A percentile compares a stretch with the other conserved stretches of the same genome.
Evolutionary conservation across 257 asterid genomes (phyloP).

Genomic region (Agastache rugosa): DNA sequence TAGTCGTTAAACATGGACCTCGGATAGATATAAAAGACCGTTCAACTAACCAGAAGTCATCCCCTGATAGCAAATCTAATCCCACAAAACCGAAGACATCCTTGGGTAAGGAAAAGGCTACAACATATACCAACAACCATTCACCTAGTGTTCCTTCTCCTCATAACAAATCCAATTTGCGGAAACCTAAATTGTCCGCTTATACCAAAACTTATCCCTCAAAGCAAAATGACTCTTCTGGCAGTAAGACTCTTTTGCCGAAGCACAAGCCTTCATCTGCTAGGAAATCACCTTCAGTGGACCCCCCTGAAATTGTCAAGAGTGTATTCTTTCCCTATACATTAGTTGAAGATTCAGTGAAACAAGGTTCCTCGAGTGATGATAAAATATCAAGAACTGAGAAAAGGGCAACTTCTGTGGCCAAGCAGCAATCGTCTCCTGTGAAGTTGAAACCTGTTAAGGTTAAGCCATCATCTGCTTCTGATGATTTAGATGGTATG

Average conservation of each 20-base stretch:
- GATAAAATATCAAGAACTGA: slow-evolving; percentile 39
- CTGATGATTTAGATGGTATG: slow-evolving; percentile 42
- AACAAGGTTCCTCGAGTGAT: slow-evolving; percentile 39
- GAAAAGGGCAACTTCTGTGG: slow-evolving; percentile 37
- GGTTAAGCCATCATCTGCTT: slow-evolving; percentile 43
- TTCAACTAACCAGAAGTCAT: slow-evolving; percentile 33
- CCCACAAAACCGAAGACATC: slow-evolving; percentile 40
- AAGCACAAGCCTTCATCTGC: slow-evolving; percentile 37
- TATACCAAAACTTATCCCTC: slow-evolving; percentile 32
- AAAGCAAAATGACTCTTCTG: slow-evolving; percentile 37
- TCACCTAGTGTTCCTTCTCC: slow-evolving; percentile 37
- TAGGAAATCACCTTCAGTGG: slow-evolving; percentile 41
- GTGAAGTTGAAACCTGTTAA: slow-evolving; percentile 37
- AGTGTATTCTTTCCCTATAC: slow-evolving; percentile 47
- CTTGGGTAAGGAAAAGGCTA: slow-evolving; percentile 33
- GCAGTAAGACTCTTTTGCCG: slow-evolving; percentile 29
- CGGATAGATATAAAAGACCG: slow-evolving; percentile 12
- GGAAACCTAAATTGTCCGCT: slow-evolving; percentile 39
- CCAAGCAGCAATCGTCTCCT: slow-evolving; percentile 38
- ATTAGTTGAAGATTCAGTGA: slow-evolving; percentile 42
- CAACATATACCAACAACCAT: slow-evolving; percentile 20
- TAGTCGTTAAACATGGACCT: slow-evolving; percentile 26
- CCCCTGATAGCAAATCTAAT: slow-evolving; percentile 41
- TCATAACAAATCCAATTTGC: slow-evolving; percentile 34
- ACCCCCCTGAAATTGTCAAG: slow-evolving; percentile 70